Percentiles rank a stretch among this genome's conserved stretches.
Conservation (phyloP, 2,329 filamentous ascomycete species). For the Botrytis pseudocinerea region DNA sequence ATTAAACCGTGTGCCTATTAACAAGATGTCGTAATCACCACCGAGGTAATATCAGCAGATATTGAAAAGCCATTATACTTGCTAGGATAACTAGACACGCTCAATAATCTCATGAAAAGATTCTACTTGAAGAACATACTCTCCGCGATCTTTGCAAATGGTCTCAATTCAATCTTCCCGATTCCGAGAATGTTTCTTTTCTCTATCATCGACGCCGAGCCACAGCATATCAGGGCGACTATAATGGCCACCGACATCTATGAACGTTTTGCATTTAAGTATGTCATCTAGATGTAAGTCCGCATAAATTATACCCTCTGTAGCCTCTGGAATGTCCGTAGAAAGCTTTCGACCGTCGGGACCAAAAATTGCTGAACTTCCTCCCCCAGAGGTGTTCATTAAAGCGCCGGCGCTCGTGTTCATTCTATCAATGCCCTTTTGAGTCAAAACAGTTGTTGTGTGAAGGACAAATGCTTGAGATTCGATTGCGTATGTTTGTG, state of each 20-base stretch:
- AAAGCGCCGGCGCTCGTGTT: slow-evolving; percentile 29
- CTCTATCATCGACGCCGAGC: slow-evolving; percentile 29
- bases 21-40: too few species aligned
- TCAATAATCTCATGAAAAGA: neutral
- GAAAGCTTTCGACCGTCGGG: slow-evolving; percentile 50
- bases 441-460: slow-evolving; percentile 54
- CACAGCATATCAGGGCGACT: slow-evolving; percentile 33
- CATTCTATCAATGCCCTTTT: neutral
- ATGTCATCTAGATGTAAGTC: slow-evolving; percentile 32
- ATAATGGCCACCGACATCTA: slow-evolving; percentile 33
- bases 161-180: neutral
- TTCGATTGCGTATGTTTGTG: slow-evolving; percentile 58
- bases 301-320: slow-evolving; percentile 56
- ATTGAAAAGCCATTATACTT: neutral
- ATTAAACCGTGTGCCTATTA: too few species aligned
- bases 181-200: slow-evolving; percentile 24
- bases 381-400: slow-evolving; percentile 48
- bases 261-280: slow-evolving; percentile 29
- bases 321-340: slow-evolving; percentile 48
- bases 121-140: fast-evolving
- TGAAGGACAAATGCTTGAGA: slow-evolving; percentile 57
- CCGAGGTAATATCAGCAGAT: too few species aligned
- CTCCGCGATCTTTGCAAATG: neutral
- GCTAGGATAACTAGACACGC: too few species aligned
- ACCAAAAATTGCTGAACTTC: slow-evolving; percentile 55